Conservation (phyloP, 257 asterid species). For the Primulina huaijiensis region DNA sequence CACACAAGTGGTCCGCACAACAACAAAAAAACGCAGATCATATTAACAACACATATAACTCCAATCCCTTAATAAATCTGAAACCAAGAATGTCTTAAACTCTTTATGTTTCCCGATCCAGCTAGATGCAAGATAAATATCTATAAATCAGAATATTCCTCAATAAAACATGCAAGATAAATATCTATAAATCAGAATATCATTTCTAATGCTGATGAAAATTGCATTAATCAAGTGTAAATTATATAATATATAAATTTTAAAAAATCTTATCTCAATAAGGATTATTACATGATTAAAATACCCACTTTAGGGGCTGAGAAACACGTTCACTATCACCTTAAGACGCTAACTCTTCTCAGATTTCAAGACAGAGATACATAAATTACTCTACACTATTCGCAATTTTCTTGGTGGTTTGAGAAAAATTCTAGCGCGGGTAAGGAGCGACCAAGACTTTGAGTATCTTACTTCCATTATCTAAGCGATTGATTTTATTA, state of each 20-base stretch:
- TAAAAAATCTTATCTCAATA: not conserved
- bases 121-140: too few relatives aligned
- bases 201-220: not conserved
- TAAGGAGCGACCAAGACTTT: not conserved
- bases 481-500: not conserved
- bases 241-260: too few relatives aligned
- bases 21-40: too few relatives aligned
- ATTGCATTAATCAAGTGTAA: not conserved
- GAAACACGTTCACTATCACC: not conserved
- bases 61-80: too few relatives aligned
- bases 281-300: not conserved
- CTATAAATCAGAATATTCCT: not conserved
- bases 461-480: not conserved
- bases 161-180: not conserved
- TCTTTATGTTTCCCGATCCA: too few relatives aligned
- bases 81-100: too few relatives aligned
- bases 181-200: not conserved
- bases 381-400: not conserved
- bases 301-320: not conserved
- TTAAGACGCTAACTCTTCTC: not conserved
- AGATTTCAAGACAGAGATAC: not conserved
- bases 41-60: too few relatives aligned
- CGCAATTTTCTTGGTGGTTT: not conserved
- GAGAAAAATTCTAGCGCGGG: too few relatives aligned
- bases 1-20: too few relatives aligned